phyloP scores from a whole-genome alignment of 208 protist species.

The Trypanosoma brucei region DNA sequence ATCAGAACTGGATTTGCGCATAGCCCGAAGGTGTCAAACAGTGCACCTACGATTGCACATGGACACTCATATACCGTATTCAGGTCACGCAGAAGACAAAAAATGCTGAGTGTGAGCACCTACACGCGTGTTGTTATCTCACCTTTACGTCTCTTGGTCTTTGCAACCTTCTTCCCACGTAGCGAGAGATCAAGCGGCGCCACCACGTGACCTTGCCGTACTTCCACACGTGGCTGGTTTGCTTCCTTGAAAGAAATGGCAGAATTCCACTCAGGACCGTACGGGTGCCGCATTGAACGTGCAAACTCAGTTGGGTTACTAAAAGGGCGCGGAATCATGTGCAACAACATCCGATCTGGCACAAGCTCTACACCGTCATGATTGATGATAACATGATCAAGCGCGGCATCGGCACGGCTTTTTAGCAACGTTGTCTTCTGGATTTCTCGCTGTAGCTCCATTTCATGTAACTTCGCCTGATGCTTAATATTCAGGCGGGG shows the following conservation, averaged over 20 bases:
- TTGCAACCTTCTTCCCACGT: conserved; percentile 43
- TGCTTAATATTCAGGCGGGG: conserved; percentile 71
- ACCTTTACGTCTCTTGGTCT: conserved; percentile 75
- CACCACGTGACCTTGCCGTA: conserved; percentile 70
- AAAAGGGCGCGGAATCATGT: conserved; percentile 91
- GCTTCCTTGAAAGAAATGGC: conserved; percentile 77
- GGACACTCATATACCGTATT: no score
- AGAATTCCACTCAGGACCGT: conserved; percentile 87
- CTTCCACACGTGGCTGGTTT: conserved; percentile 78
- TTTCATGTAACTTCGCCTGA: conserved; percentile 50
- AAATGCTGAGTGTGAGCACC: not conserved
- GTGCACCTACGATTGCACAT: no score
- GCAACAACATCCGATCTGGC: conserved; percentile 81
- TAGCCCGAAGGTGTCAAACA: no score
- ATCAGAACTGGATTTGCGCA: no score
- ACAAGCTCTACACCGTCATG: conserved; percentile 89
- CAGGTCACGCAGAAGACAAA: not conserved
- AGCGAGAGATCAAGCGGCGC: conserved; percentile 75
- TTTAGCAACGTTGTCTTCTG: conserved; percentile 73
- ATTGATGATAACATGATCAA: conserved; percentile 93
- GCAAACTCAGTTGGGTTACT: conserved; percentile 87
- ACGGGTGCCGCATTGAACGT: conserved; percentile 84
- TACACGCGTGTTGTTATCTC: not conserved
- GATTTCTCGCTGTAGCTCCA: conserved; percentile 56
- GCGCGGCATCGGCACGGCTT: conserved; percentile 75